Evolutionary conservation across 2,329 filamentous ascomycete species (phyloP).

Genomic region (Microdochium nivale): DNA sequence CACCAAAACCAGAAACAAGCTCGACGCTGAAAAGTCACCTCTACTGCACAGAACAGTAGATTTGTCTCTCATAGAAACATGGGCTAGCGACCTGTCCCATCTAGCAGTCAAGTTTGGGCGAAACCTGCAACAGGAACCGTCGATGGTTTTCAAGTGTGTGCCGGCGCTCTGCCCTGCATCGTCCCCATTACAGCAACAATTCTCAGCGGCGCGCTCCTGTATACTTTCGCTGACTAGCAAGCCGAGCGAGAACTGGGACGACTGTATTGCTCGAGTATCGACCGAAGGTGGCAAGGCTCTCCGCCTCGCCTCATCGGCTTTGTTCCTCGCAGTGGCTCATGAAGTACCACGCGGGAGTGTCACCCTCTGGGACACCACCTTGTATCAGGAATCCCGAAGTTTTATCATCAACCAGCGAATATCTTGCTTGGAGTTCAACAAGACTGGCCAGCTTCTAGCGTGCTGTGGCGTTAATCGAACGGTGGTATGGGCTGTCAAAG

Average conservation of each 20-base stretch:
- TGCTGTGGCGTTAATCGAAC: constrained; percentile 5
- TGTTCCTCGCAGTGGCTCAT: constrained; percentile 7
- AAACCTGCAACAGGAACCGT: constrained; percentile 11
- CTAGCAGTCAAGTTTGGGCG: constrained; percentile 11
- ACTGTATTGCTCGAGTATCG: constrained; percentile 15
- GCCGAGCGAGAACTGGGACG: constrained; percentile 13
- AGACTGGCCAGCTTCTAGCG: constrained; percentile 7
- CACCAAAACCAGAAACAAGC: constrained; percentile 2
- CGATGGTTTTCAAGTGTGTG: constrained; percentile 14
- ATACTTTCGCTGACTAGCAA: constrained; percentile 11
- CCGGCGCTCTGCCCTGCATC: constrained; percentile 13
- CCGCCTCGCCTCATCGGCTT: constrained; percentile 6
- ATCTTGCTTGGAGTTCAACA: constrained; percentile 5
- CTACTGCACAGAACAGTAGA: constrained; percentile 7
- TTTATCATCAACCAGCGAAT: constrained; percentile 7
- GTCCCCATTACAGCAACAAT: constrained; percentile 12
- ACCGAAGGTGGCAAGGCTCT: constrained; percentile 4
- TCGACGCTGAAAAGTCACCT: constrained; percentile 4
- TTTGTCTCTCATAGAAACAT: constrained; percentile 9
- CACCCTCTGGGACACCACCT: constrained; percentile 9
- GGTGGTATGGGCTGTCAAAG: constrained; percentile 6
- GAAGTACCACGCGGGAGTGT: constrained; percentile 4
- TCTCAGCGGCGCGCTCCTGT: constrained; percentile 4
- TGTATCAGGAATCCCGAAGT: constrained; percentile 5
- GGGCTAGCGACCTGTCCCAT: constrained; percentile 13